These are phyloP conservation scores for Orbilia oligospora DNA, from an alignment of 2,329 filamentous ascomycete species.

Conservation along the genomic window DNA sequence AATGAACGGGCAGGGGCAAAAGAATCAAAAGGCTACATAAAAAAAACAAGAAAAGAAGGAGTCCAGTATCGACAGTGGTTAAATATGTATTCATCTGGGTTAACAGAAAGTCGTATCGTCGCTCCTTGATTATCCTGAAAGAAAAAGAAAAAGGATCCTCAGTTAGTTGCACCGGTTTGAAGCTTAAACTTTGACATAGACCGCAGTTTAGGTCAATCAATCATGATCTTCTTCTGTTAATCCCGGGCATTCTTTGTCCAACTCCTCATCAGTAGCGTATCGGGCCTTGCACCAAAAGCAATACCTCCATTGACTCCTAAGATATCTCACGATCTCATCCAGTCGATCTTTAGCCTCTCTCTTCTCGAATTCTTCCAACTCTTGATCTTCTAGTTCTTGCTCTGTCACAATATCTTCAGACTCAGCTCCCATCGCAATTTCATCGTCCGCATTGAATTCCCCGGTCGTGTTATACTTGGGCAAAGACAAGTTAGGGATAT, in stretches of 20 bases:
- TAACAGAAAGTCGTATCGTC: background rate
- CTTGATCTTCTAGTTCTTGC: conserved; percentile 82
- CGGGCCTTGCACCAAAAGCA: conserved; percentile 96
- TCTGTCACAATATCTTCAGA: conserved; percentile 72
- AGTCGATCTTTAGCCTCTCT: conserved; percentile 78
- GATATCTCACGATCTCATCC: conserved; percentile 75
- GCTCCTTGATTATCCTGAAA: background rate
- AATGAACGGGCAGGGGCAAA: no score
- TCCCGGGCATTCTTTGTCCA: conserved; percentile 89
- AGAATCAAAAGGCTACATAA: no score
- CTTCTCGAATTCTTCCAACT: conserved; percentile 83
- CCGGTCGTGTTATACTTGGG: conserved; percentile 76
- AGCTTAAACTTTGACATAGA: background rate
- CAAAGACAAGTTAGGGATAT: conserved; percentile 68
- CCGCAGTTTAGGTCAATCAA: background rate
- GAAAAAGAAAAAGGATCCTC: background rate
- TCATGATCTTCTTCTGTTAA: conserved; percentile 80
- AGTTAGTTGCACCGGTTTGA: background rate
- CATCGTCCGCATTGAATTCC: conserved; percentile 81
- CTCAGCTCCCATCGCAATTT: conserved; percentile 74
- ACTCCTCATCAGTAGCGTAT: conserved; percentile 76
- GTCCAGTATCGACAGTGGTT: no score
- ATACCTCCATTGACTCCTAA: conserved; percentile 81
- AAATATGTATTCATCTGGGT: background rate
- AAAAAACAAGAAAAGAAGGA: no score